Evolutionary conservation across 768 basidiomycete genomes (phyloP), one percentile per base, ranked within the genome.

Genomic region (Kwoniella pini): DNA sequence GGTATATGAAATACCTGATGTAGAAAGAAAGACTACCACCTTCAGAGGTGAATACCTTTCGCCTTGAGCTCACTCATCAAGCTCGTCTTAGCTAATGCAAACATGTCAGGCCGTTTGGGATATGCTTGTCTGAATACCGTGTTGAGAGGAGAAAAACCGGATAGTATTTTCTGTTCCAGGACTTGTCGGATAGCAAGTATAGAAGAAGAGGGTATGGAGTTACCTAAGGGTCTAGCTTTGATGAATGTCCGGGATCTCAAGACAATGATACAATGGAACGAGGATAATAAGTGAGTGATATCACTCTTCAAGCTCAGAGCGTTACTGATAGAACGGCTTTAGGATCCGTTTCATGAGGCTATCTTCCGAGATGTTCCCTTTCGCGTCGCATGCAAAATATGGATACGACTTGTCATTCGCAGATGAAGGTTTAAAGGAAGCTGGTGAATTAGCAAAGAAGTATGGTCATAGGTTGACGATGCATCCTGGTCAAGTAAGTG

Each of bases 291-390:
- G 87, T 84, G 72, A 51, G 81, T 73, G 22, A 30, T 4, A 7
- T 26, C 1, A 33, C 48, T 7, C 33, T 36, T 7, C 33, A 36
- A 36, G 33, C 28, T 28, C 42, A 43, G 54, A 33, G 42, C 2
- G 33, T 7, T 36, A 15, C 45, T 21, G n/a, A 15, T 6, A 19
- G 3, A 2, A 24, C 26, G 22, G 11, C 4, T 17, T 85, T 84
- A 82, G 85, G 46, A 92, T 95, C 55, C 84, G 84, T n/a, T 95
- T 93, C 78, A 85, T 94, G 80, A 85, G 92, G 44, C 75, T 95
- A 65, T 93, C 91, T 0, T 91, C 90, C 7, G 90, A 92, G 65
- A 87, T 96, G 85, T 95, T 96, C 78, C 92, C 93, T 0, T 96
- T 88, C 69, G 91, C 92, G 0, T 75, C 74, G 1, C 94, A 97